phyloP scores from a whole-genome alignment of 805 yeast genomes.

The Ogataea minuta region DNA sequence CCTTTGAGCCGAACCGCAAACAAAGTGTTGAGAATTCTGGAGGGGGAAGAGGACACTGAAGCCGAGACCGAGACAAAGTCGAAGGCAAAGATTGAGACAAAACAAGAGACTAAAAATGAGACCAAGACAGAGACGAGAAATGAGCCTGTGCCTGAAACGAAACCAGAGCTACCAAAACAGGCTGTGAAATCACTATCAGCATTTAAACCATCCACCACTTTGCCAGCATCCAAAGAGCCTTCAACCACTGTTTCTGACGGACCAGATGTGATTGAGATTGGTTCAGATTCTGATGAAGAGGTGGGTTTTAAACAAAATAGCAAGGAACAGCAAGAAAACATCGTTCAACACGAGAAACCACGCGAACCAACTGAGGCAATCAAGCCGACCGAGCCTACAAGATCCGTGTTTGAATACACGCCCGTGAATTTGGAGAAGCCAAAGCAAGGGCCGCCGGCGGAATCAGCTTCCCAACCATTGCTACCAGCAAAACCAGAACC shows the following conservation, averaged over 20 bases:
- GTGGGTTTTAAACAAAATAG: neutral
- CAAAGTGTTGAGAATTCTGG: constrained; percentile 24
- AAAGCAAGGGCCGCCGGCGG: neutral
- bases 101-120: too few species aligned
- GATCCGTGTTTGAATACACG: too few species aligned
- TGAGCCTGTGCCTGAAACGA: too few species aligned
- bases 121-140: too few species aligned
- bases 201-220: neutral
- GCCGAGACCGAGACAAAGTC: neutral
- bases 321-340: neutral
- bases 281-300: neutral
- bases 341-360: neutral
- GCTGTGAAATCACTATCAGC: too few species aligned
- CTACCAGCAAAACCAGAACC: neutral
- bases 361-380: too few species aligned
- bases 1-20: constrained; percentile 28
- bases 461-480: neutral
- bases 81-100: neutral
- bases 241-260: neutral
- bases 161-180: too few species aligned
- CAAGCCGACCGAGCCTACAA: too few species aligned
- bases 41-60: constrained; percentile 9
- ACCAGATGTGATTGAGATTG: constrained; percentile 6
- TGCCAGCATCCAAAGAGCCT: neutral
- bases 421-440: neutral